A percentile compares a stretch with the other conserved stretches of the same genome.
Conservation (phyloP, 2,329 filamentous ascomycete genomes). For the Trichoderma lentiforme region DNA sequence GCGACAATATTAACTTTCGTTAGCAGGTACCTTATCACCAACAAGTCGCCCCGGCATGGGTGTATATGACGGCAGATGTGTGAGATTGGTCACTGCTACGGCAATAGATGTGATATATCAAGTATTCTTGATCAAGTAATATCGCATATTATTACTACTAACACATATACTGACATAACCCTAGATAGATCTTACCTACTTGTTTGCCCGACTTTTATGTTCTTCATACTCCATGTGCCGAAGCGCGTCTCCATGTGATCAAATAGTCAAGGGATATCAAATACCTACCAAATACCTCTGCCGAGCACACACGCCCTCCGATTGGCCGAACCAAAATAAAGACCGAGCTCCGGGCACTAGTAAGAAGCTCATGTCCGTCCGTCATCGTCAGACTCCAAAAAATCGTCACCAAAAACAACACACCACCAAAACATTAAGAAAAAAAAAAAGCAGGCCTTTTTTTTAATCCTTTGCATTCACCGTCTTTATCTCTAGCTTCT, state of each 20-base stretch:
- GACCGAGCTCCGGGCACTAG: not conserved
- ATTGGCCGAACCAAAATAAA: slow-evolving; percentile 1
- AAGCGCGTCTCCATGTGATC: slow-evolving; percentile 10
- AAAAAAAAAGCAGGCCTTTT: not conserved
- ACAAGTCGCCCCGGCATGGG: not conserved
- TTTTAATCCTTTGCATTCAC: not conserved
- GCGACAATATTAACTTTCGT: not conserved
- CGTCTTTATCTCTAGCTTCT: not conserved
- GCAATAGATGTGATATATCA: not conserved
- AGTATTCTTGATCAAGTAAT: not conserved
- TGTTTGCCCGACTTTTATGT: not conserved
- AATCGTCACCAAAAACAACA: not conserved
- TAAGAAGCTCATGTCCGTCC: not conserved
- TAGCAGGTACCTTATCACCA: not conserved
- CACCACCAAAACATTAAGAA: not conserved
- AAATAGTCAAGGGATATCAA: not conserved
- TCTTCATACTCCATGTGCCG: not conserved
- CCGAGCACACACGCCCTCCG: not conserved
- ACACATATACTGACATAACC: too few species aligned
- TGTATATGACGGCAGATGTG: not conserved
- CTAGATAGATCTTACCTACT: not conserved
- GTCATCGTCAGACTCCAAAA: not conserved
- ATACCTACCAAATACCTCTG: not conserved
- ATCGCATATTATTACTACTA: too few species aligned
- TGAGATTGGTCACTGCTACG: not conserved